Conservation (phyloP, 192 early-diverging fungal species). For the Coemansia sp. region DNA sequence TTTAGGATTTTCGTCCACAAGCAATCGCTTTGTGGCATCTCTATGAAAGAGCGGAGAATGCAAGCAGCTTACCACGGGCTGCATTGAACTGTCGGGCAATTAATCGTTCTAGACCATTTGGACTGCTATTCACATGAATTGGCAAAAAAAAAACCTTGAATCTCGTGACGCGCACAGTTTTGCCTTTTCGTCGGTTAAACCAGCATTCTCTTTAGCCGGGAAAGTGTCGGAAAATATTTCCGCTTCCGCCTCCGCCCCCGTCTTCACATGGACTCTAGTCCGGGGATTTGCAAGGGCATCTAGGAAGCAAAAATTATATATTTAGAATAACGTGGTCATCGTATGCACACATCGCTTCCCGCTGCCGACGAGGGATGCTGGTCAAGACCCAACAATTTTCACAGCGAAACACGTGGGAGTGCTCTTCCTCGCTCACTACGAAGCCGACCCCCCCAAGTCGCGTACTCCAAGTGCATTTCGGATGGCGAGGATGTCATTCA, state of each 20-base stretch:
- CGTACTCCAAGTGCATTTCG: not conserved
- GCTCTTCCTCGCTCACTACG: not conserved
- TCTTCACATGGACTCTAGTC: not conserved
- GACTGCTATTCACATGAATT: no score
- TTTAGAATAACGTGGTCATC: not conserved
- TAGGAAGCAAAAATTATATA: not conserved
- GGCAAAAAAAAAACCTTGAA: not conserved
- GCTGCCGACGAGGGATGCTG: not conserved
- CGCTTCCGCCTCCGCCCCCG: not conserved
- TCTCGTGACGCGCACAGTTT: not conserved
- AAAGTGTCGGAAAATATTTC: not conserved
- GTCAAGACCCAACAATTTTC: not conserved
- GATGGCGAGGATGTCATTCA: not conserved
- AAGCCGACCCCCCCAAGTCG: not conserved
- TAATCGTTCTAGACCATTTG: not conserved
- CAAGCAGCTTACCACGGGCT: not conserved
- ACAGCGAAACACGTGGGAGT: not conserved
- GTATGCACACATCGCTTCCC: not conserved
- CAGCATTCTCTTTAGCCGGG: not conserved
- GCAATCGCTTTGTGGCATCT: not conserved
- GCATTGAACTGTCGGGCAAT: not conserved
- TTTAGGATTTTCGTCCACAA: constrained; percentile 2
- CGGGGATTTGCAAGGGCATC: not conserved
- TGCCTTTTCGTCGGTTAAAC: not conserved
- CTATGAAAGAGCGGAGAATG: no score